Percentiles rank a stretch among this genome's conserved stretches.
Conservation (phyloP, 2,329 filamentous ascomycete genomes). For the Incumbomyces delicatus region DNA sequence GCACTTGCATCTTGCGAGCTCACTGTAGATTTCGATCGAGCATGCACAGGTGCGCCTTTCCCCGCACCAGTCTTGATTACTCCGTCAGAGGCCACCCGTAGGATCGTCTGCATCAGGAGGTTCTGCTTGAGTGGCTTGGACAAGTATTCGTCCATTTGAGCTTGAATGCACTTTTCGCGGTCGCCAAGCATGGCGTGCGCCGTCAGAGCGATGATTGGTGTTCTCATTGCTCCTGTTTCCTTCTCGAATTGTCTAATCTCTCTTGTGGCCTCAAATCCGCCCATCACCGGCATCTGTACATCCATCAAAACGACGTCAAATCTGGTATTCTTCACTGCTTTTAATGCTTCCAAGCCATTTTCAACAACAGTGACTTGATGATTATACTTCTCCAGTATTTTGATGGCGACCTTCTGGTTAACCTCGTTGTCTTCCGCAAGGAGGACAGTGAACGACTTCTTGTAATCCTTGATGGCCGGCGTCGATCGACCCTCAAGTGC, state of each 20-base stretch:
- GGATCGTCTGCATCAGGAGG: conserved; percentile 92
- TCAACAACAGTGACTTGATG: conserved; percentile 62
- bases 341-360: conserved; percentile 87
- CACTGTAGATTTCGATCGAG: neutral
- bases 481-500: conserved; percentile 88
- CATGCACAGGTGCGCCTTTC: conserved; percentile 20
- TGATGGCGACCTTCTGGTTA: conserved; percentile 90
- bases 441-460: conserved; percentile 88
- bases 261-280: conserved; percentile 91
- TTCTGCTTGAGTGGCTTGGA: conserved; percentile 96
- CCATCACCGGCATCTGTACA: conserved; percentile 99
- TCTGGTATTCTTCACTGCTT: conserved; percentile 81
- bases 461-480: conserved; percentile 83
- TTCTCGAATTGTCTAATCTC: conserved; percentile 95
- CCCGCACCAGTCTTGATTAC: conserved; percentile 34
- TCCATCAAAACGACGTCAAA: conserved; percentile 99
- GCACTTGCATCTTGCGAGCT: neutral
- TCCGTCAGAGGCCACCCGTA: conserved; percentile 93
- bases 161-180: conserved; percentile 93
- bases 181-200: conserved; percentile 98
- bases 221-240: conserved; percentile 66
- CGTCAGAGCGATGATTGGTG: conserved; percentile 91
- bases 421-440: conserved; percentile 95
- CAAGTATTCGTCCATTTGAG: conserved; percentile 98
- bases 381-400: conserved; percentile 95